Percentiles rank a stretch among this genome's conserved stretches.
Evolutionary conservation across 768 basidiomycete species (phyloP).

Genomic region (Amanita rubescens): DNA sequence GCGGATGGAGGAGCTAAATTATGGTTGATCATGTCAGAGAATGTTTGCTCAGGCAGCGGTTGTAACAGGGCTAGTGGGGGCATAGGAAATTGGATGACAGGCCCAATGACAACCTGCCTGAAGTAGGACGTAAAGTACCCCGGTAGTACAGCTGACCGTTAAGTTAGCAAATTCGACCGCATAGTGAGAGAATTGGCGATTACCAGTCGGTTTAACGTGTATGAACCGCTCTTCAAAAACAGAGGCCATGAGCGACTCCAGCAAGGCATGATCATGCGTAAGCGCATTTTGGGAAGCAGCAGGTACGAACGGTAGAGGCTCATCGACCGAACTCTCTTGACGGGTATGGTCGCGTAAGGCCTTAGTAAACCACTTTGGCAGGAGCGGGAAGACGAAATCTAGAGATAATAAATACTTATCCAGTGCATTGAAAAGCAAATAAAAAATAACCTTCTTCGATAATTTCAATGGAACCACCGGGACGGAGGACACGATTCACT

Average conservation of each 20-base stretch:
- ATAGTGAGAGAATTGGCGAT: slow-evolving; percentile 14
- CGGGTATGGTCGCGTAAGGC: slow-evolving; percentile 51
- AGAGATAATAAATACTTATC: slow-evolving; percentile 2
- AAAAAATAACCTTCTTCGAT: slow-evolving; percentile 57
- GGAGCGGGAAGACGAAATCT: slow-evolving; percentile 72
- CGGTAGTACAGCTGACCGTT: slow-evolving; percentile 49
- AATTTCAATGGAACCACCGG: slow-evolving; percentile 65
- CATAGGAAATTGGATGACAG: slow-evolving; percentile 58
- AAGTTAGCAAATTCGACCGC: background rate
- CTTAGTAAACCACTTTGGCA: slow-evolving; percentile 73
- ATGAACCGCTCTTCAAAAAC: slow-evolving; percentile 69
- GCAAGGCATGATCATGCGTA: slow-evolving; percentile 61
- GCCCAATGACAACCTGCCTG: slow-evolving; percentile 53
- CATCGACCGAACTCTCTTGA: slow-evolving; percentile 42
- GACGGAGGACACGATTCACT: slow-evolving; percentile 60
- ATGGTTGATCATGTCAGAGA: slow-evolving; percentile 29
- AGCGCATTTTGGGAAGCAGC: slow-evolving; percentile 20
- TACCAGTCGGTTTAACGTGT: slow-evolving; percentile 62
- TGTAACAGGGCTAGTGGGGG: slow-evolving; percentile 61
- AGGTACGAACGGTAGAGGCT: slow-evolving; percentile 24
- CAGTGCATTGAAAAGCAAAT: background rate
- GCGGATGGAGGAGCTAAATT: slow-evolving; percentile 26
- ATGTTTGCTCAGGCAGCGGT: slow-evolving; percentile 41
- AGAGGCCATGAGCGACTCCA: slow-evolving; percentile 59
- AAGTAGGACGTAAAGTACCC: slow-evolving; percentile 68